These are phyloP conservation scores for Colletotrichum phormii DNA, from an alignment of 2,329 filamentous ascomycete genomes.

Conservation along the genomic window DNA sequence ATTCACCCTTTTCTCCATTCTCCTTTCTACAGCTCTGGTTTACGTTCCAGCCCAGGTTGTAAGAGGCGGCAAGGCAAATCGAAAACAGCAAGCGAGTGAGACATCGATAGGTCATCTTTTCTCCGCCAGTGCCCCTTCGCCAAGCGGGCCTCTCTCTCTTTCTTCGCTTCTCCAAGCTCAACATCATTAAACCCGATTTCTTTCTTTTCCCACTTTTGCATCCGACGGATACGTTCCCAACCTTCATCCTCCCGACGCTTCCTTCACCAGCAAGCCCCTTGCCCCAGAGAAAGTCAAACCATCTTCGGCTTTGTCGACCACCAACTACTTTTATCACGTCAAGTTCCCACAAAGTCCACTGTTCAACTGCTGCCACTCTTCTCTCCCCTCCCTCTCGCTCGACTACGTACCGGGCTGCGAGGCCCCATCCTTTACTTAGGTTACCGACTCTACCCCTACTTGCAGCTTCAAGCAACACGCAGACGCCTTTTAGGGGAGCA, in stretches of 20 bases:
- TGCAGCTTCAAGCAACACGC: not conserved
- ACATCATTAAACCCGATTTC: not conserved
- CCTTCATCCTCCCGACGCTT: conserved; percentile 8
- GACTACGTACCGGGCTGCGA: conserved; percentile 22
- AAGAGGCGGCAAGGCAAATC: not conserved
- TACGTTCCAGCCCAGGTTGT: not conserved
- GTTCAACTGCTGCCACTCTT: conserved; percentile 5
- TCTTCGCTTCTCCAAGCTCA: not conserved
- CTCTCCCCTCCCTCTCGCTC: not conserved
- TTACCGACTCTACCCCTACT: conserved; percentile 25
- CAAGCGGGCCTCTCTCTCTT: not conserved
- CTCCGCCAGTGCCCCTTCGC: not conserved
- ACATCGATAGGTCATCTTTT: conserved; percentile 19
- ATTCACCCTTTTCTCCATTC: not conserved
- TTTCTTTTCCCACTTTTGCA: conserved; percentile 5
- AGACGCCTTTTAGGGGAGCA: conserved; percentile 19
- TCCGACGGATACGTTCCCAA: conserved; percentile 17
- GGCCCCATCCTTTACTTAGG: conserved; percentile 28
- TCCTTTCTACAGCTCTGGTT: not conserved
- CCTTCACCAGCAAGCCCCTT: conserved; percentile 14
- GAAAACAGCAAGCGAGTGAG: conserved; percentile 12
- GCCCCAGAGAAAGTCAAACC: not conserved
- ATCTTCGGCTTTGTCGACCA: not conserved
- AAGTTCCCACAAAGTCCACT: conserved; percentile 29
- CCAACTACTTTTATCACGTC: conserved; percentile 24